Percentiles rank a stretch among this genome's conserved stretches.
Evolutionary conservation across 345 rosid genomes (phyloP).

Genomic region (Mercurialis annua): DNA sequence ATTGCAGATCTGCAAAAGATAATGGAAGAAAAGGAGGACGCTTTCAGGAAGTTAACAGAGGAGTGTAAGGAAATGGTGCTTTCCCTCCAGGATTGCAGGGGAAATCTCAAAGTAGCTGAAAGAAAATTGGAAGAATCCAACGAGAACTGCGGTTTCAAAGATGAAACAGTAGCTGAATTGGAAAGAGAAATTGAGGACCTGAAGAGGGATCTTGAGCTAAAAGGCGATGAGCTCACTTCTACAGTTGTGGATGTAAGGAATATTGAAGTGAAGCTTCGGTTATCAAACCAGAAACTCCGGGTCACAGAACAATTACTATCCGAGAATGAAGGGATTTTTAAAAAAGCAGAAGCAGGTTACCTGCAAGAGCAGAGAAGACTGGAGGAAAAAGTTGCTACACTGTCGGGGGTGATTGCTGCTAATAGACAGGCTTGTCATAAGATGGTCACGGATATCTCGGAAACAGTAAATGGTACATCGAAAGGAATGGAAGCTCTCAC

Average conservation of each 20-base stretch:
- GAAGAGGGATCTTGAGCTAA: constrained; percentile 61
- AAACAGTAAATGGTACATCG: constrained; percentile 34
- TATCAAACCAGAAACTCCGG: constrained; percentile 93
- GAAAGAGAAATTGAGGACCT: constrained; percentile 59
- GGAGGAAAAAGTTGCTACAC: constrained; percentile 40
- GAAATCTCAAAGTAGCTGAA: constrained; percentile 23
- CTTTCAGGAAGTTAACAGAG: constrained; percentile 39
- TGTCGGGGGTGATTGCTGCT: constrained; percentile 36
- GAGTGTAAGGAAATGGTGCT: constrained; percentile 44
- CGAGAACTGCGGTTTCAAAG: constrained; percentile 31
- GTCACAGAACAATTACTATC: constrained; percentile 72
- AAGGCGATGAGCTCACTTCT: constrained; percentile 68
- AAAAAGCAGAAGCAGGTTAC: constrained; percentile 58
- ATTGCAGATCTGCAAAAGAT: constrained; percentile 46
- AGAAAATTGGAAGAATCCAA: constrained; percentile 19
- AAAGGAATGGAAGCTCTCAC: constrained; percentile 39
- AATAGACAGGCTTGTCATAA: constrained; percentile 40
- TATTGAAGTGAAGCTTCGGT: constrained; percentile 79
- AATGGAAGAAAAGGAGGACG: constrained; percentile 43
- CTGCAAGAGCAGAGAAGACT: constrained; percentile 57
- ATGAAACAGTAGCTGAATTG: constrained; percentile 42
- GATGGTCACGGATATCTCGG: constrained; percentile 44
- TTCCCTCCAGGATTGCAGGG: constrained; percentile 22
- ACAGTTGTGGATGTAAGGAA: constrained; percentile 46
- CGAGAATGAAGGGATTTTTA: constrained; percentile 67